A percentile compares a stretch with the other conserved stretches of the same genome.
phyloP scores from a whole-genome alignment of 2,329 filamentous ascomycete genomes.

The Ceratocystis huliohia region DNA sequence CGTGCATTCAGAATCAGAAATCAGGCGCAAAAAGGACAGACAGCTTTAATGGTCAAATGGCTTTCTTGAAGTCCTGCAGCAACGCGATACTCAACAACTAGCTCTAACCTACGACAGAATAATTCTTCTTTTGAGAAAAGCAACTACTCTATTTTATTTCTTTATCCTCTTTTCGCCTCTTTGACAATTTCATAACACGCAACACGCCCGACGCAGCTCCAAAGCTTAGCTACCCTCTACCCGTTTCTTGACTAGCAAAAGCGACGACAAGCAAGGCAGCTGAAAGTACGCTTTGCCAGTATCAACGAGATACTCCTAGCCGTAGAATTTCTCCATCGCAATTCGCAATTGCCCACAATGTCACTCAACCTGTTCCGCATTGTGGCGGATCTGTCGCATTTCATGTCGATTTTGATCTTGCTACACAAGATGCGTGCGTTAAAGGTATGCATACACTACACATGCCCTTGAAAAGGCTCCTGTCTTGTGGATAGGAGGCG shows the following conservation, averaged over 20 bases:
- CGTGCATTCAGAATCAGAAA: slow-evolving; percentile 1
- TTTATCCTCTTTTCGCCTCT: not conserved
- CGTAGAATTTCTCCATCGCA: not conserved
- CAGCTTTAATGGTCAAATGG: slow-evolving; percentile 1
- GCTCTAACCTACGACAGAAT: not conserved
- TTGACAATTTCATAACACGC: not conserved
- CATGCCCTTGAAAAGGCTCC: not conserved
- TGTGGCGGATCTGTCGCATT: slow-evolving; percentile 76
- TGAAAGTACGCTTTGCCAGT: not conserved
- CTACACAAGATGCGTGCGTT: slow-evolving; percentile 70
- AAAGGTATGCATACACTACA: slow-evolving; percentile 8
- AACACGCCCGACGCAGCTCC: not conserved
- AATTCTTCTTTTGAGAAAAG: not conserved
- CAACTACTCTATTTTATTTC: not conserved
- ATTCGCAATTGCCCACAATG: slow-evolving; percentile 20
- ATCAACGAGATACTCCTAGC: not conserved
- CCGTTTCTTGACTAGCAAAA: not conserved
- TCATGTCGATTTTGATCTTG: slow-evolving; percentile 85
- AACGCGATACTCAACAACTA: not conserved
- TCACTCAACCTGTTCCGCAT: slow-evolving; percentile 50
- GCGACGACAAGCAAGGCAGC: not conserved
- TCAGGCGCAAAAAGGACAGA: slow-evolving; percentile 3
- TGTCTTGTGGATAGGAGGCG: too few relatives aligned
- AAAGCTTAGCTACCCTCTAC: not conserved
- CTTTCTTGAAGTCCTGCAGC: not conserved